Evolutionary conservation across 371 early-diverging fungal species (phyloP), one percentile per base, ranked within the genome.

Genomic region (Apophysomyces variabilis): DNA sequence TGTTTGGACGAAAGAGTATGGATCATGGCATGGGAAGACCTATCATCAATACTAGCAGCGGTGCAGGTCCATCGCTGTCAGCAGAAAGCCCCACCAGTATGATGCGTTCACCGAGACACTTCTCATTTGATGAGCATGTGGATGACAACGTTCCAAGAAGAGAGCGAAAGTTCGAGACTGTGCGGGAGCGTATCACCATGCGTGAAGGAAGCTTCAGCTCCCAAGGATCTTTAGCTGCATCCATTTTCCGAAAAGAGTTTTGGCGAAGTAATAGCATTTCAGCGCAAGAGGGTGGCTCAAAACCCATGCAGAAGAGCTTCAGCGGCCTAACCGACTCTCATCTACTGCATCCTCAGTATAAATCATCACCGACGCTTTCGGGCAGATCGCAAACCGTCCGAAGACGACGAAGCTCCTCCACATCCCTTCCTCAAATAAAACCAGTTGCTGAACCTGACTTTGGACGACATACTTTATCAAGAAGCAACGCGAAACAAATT

Each of bases 1-100:
- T 83, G 67, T 76, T 80, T 77, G 67, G 83, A 61, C 66, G 86
- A 73, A 75, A 83, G 38, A 74, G 77, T 16, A 61, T 63, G 12
- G 80, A 80, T 57, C 67, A 70, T 46, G 54, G 58, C 9, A 58
- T 50, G 6, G 46, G 43, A 32, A 62, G 58, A 14, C 45, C 47
- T 6, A 21, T 41, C 3, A 41, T 41, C 41, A 13, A 13, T 41
- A 13, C 21, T 21, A 26, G 61, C 21, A 46, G 60, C 3, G 56
- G 46, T 58, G 21, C 62, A 38, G 64, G 64, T 38, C 26, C 37
- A 58, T 38, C 66, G 16, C 58, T 43, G 43, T 66, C 62, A 9
- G 38, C 38, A 36, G 57, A 47, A 64, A 54, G 43, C 26, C 54
- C 44, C 38, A 26, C 5, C 14, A 44, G 26, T 8, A 39, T 18